Base-by-base conservation (phyloP, 805 yeast genomes). In the baker's yeast (Saccharomyces cerevisiae) region DNA sequence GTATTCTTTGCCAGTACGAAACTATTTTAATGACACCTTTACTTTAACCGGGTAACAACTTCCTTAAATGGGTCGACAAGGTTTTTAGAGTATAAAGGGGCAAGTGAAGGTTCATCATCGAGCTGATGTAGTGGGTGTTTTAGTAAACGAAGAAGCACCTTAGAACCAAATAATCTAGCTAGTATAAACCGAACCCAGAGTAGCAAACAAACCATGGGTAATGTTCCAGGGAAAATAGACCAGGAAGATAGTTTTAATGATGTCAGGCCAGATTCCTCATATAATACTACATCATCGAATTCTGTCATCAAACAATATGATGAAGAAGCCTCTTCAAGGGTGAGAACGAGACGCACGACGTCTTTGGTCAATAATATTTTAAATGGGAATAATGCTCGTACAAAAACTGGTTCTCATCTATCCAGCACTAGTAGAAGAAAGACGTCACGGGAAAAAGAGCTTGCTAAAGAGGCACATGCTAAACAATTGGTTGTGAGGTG, bases 401-500 rank as follows among this genome's bases (percentile, higher is more conserved):
- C 65, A 24, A 54, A 68, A 10, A 62, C 68, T 3, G 57, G 60
- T 28, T 61, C 69, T 10, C 53, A 56, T 9, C 56, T 51, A 17
- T 50, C 52, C 59, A 14, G 43, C 9, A 30, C 36, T 6, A 51
- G 53, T 22, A 78, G 71, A 60, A 70, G 67, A 55, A 74, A 71
- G 49, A 68, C 69, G 31, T 77, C 77, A n/a, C 79, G 73, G 49
- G 91, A 86, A 41, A 81, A 79, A 63, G 84, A 79, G 55, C 67
- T 65, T 51, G 67, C 68, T 51, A 77, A 77, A 53, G 87, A 83
- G 57, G 69, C 70, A 17, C 89, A 83, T 61, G 80, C 79, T 52
- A 61, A 72, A 57, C 78, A 82, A 26, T 71, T 87, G 52, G 72
- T 87, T 24, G 89, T 87, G 2, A 74, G 78, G 57, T 79, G 70